These are phyloP conservation scores for Aureobasidium sp. DNA, from an alignment of 2,329 filamentous ascomycete genomes.

Conservation along the genomic window DNA sequence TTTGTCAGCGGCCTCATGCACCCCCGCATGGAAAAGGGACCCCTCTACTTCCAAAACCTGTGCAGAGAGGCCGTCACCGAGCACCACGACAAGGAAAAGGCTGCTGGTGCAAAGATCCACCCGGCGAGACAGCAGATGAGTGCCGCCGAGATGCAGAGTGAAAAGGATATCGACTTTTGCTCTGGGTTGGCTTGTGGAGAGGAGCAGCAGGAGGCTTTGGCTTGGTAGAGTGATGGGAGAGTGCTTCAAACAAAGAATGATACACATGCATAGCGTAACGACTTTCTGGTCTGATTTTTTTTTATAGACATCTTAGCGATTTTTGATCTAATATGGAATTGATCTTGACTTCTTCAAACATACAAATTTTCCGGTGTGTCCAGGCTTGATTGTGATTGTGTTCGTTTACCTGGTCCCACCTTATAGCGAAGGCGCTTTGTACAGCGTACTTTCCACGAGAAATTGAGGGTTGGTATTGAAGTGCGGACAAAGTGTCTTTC, in stretches of 20 bases:
- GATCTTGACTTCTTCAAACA: background rate
- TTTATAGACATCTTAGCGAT: background rate
- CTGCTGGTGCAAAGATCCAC: constrained; percentile 43
- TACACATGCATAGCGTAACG: constrained; percentile 9
- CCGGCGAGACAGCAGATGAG: constrained; percentile 35
- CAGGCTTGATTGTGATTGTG: background rate
- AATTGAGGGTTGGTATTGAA: too few species aligned
- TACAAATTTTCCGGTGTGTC: background rate
- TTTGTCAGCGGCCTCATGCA: constrained; percentile 58
- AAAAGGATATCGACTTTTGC: constrained; percentile 10
- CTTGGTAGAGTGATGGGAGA: background rate
- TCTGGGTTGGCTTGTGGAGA: constrained; percentile 4
- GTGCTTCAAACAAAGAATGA: background rate
- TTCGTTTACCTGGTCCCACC: too few species aligned
- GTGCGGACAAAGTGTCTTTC: too few species aligned
- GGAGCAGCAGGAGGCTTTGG: constrained; percentile 8
- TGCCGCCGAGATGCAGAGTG: background rate
- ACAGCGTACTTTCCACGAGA: too few species aligned
- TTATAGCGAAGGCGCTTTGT: too few species aligned
- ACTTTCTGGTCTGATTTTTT: constrained; percentile 1
- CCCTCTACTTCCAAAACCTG: constrained; percentile 43
- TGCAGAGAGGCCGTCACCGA: constrained; percentile 42
- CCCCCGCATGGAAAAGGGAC: constrained; percentile 47
- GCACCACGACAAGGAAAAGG: constrained; percentile 41
- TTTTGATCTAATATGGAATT: background rate